phyloP scores from a whole-genome alignment of 805 yeast species.

The Saccharomycopsis olivae region DNA sequence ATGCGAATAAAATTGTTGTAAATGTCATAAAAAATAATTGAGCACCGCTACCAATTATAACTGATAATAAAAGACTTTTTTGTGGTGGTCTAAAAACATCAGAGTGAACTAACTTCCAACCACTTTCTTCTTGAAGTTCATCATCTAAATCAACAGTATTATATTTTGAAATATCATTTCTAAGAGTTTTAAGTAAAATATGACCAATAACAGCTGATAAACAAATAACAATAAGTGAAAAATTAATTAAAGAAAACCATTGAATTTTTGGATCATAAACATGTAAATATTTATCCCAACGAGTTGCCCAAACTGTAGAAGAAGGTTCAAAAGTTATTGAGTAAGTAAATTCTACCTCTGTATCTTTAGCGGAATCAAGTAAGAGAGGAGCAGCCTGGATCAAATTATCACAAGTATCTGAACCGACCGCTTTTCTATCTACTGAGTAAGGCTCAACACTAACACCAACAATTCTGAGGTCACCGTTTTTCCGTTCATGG shows the following conservation, averaged over 20 bases:
- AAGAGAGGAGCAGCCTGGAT: conserved; percentile 28
- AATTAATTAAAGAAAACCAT: conserved; percentile 88
- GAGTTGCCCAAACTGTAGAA: conserved; percentile 85
- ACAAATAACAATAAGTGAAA: conserved; percentile 69
- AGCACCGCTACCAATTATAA: conserved; percentile 78
- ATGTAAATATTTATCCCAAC: conserved; percentile 96
- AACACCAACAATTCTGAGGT: conserved; percentile 85
- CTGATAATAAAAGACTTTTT: conserved; percentile 59
- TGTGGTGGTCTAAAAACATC: conserved; percentile 86
- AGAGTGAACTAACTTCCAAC: conserved; percentile 95
- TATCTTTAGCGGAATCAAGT: conserved; percentile 39
- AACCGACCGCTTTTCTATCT: conserved; percentile 13
- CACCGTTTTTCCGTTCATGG: conserved; percentile 58
- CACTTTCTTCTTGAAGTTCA: conserved; percentile 77
- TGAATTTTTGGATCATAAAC: conserved; percentile 89
- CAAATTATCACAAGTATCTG: conserved; percentile 1
- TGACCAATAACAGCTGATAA: conserved; percentile 72
- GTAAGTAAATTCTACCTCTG: conserved; percentile 71
- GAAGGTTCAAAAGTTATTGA: conserved; percentile 65
- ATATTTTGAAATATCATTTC: conserved; percentile 76
- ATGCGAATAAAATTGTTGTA: conserved; percentile 68
- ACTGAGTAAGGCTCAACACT: conserved; percentile 62
- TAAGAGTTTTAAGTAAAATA: conserved; percentile 66
- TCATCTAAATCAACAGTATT: conserved; percentile 78
- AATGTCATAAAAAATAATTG: conserved; percentile 73